Base-by-base conservation (phyloP, 257 asterid species). In the Gentiana straminea region DNA sequence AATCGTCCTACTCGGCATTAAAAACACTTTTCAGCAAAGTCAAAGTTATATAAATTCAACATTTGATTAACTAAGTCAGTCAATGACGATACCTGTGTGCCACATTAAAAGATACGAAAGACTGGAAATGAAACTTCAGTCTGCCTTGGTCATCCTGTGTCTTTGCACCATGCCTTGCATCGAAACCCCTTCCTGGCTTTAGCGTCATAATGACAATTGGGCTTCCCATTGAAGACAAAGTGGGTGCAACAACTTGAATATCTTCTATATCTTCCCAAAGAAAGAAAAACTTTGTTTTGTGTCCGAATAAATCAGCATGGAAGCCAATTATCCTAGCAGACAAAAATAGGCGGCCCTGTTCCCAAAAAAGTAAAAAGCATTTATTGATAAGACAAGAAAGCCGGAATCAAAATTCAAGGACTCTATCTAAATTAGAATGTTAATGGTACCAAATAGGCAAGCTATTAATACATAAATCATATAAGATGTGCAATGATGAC, bases 191-290 rank as follows among this genome's bases (percentile, higher is more conserved):
- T 35, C 95, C 97, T 2, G 82, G 81, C 84, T 94, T 70, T 63
- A 92, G 77, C 4, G 95, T 88, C 70, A 92, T 75, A 64, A 79
- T 71, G 48, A 88, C 67, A 58, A 83, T 81, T 9, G 99, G 99
- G 70, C 97, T 92, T 48, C 97, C 99, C 94, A 92, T 92, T 44
- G 99, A 92, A 43, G 95, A 86, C 62, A 92, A 82, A 46, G 99
- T 85, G 33, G 97, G 95, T 58, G 97, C 84, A 56, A 80, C 74
- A 45, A 83, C 89, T 77, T 81, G 78, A 64, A 92, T 81, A 72
- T 83, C 97, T 77, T 92, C 99, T 57, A 88, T 92, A 66, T 88
- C 99, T 81, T 88, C 99, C 97, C 99, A 88, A 5, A 85, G 84
- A 81, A 92, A 81, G 84, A 83, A 92, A 73, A 92, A 92, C 70